Conservation (phyloP, 1,284 basidiomycete species). For the Kwoniella shivajii region DNA sequence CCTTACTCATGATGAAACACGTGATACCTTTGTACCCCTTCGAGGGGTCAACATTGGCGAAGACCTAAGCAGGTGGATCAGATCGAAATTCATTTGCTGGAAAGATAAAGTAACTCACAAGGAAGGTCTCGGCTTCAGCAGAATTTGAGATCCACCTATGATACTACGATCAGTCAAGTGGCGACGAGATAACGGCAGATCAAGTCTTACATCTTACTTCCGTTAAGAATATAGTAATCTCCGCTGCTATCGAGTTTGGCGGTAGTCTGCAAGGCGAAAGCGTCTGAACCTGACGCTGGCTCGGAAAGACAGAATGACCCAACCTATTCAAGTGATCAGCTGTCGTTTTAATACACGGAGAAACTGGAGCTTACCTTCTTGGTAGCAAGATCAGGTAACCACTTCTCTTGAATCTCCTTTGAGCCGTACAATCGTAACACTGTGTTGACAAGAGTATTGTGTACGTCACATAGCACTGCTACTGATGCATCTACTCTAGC, state of each 20-base stretch:
- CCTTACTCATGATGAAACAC: conserved; percentile 93
- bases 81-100: neutral
- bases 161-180: neutral
- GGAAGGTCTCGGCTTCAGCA: conserved; percentile 84
- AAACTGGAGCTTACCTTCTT: conserved; percentile 62
- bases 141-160: conserved; percentile 95
- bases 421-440: conserved; percentile 86
- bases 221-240: conserved; percentile 77
- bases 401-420: conserved; percentile 82
- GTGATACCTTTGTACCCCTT: conserved; percentile 99
- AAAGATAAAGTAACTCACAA: conserved; percentile 54
- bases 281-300: conserved; percentile 89
- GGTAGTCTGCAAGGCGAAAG: conserved; percentile 92
- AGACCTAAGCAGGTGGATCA: conserved; percentile 61
- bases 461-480: conserved; percentile 94
- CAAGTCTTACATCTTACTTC: conserved; percentile 78
- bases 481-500: conserved; percentile 96
- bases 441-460: conserved; percentile 97
- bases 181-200: neutral
- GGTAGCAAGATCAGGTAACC: conserved; percentile 80
- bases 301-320: conserved; percentile 97
- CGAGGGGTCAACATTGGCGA: conserved; percentile 91
- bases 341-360: neutral
- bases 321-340: conserved; percentile 61
- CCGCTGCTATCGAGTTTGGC: conserved; percentile 81